Base-by-base conservation (phyloP, 768 basidiomycete species). In the Lentinus tigrinus region DNA sequence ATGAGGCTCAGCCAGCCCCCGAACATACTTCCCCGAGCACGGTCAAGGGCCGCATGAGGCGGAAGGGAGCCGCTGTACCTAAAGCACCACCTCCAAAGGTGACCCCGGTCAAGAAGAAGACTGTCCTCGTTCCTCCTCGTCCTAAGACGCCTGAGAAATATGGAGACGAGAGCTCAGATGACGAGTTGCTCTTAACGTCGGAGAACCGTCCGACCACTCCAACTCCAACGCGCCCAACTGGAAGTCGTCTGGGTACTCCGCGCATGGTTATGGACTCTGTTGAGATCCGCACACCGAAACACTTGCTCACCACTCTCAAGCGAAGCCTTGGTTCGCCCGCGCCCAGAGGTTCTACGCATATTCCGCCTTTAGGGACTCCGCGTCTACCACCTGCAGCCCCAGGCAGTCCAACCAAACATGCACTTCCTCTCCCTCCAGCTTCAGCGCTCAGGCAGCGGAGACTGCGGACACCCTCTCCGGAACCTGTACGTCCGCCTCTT, bases 181-280 rank as follows among this genome's bases (percentile, higher is more conserved):
- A 64, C 17, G 57, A 62, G 36, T 36, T 65, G 1, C 50, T 62
- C 16, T 47, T 63, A 3, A 53, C 54, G 1, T 50, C 61, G 8
- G 43, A 56, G 16, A 65, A 56, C 47, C 56, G 54, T 19, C 43
- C 36, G 0, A 11, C 42, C 2, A 43, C 44, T 3, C 60, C 53
- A 4, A 65, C 61, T 13, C 64, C 64, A 0, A 43, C 43, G 16
- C 52, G 24, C 11, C 38, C 47, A 2, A 50, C 23, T 27, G 52
- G 46, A 1, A 49, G 19, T 10, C 56, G 43, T 1, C 10, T 47
- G 10, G 56, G 48, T 13, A 63, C 65, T 0, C 63, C 66, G 1
- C 62, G 69, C 1, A 47, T 65, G 38, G 21, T 70, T 39, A 34
- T 70, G 46, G 56, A 70, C 19, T 66, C 62, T 1, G 68, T 70